Conservation (phyloP, 306 rosid genomes). For the Arachis stenosperma region DNA sequence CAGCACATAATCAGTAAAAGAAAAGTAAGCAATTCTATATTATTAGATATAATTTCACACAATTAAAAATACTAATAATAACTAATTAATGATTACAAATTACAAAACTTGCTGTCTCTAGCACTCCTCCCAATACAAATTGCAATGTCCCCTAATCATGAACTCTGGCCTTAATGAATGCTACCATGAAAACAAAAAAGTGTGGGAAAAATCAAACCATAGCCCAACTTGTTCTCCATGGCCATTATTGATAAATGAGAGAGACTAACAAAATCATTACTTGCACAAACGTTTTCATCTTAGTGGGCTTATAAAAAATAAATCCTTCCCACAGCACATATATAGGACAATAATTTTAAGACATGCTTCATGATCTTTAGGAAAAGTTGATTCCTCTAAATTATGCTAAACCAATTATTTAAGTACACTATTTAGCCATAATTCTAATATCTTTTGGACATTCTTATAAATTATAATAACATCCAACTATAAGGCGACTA, state of each 20-base stretch:
- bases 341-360: neutral
- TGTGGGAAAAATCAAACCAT: slow-evolving; percentile 67
- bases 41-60: too few species aligned
- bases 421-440: too few species aligned
- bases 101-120: too few species aligned
- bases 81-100: too few species aligned
- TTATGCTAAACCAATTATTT: neutral
- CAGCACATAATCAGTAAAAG: too few species aligned
- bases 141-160: too few species aligned
- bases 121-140: neutral
- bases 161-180: too few species aligned
- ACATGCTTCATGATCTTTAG: neutral
- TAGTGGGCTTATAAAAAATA: neutral
- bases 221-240: slow-evolving; percentile 67
- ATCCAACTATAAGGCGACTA: too few species aligned
- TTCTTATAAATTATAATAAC: too few species aligned
- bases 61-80: too few species aligned
- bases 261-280: slow-evolving; percentile 65
- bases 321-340: neutral
- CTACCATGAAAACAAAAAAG: slow-evolving; percentile 51
- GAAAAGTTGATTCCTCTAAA: neutral
- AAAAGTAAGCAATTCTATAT: too few species aligned
- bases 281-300: slow-evolving; percentile 32
- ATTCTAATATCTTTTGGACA: too few species aligned
- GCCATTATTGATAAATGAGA: slow-evolving; percentile 50